Conservation (phyloP, 2,329 filamentous ascomycete genomes). For the Aspergillus sojae region DNA sequence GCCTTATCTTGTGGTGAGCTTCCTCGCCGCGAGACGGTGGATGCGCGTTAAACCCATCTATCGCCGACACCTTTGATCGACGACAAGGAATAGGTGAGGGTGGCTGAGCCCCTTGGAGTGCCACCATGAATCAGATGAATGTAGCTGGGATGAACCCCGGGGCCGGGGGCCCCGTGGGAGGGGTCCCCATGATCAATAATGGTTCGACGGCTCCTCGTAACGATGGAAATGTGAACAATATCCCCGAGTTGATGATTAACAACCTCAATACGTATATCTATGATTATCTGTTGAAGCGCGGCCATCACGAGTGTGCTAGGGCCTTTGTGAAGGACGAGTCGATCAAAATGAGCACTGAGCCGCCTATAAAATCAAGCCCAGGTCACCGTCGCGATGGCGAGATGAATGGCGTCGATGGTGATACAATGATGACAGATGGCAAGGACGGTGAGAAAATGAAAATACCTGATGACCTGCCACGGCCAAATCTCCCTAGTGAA, state of each 20-base stretch:
- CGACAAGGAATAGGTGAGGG: conserved; percentile 35
- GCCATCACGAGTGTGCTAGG: conserved; percentile 81
- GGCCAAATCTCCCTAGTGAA: conserved; percentile 59
- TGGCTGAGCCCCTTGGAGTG: conserved; percentile 36
- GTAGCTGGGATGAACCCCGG: conserved; percentile 60
- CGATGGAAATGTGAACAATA: conserved; percentile 41
- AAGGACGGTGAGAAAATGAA: conserved; percentile 77
- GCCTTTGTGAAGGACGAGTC: conserved; percentile 67
- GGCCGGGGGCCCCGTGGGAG: conserved; percentile 59
- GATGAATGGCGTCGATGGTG: conserved; percentile 72
- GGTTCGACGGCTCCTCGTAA: conserved; percentile 48
- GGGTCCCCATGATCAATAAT: conserved; percentile 59
- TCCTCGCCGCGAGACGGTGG: conserved; percentile 31
- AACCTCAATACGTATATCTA: conserved; percentile 68
- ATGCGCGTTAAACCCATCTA: conserved; percentile 32
- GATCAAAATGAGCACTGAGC: conserved; percentile 58
- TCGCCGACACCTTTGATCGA: conserved; percentile 30
- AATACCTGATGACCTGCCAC: conserved; percentile 77
- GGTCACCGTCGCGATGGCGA: conserved; percentile 68
- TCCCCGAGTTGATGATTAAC: conserved; percentile 41
- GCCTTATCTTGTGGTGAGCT: conserved; percentile 26
- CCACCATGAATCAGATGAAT: conserved; percentile 59
- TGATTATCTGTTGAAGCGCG: conserved; percentile 78
- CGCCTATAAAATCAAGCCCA: conserved; percentile 68
- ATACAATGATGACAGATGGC: conserved; percentile 79